Percentiles rank a stretch among this genome's conserved stretches.
These are phyloP conservation scores for Deuterostichococcus epilithicus DNA, from an alignment of 139 green algal genomes.

Conservation along the genomic window DNA sequence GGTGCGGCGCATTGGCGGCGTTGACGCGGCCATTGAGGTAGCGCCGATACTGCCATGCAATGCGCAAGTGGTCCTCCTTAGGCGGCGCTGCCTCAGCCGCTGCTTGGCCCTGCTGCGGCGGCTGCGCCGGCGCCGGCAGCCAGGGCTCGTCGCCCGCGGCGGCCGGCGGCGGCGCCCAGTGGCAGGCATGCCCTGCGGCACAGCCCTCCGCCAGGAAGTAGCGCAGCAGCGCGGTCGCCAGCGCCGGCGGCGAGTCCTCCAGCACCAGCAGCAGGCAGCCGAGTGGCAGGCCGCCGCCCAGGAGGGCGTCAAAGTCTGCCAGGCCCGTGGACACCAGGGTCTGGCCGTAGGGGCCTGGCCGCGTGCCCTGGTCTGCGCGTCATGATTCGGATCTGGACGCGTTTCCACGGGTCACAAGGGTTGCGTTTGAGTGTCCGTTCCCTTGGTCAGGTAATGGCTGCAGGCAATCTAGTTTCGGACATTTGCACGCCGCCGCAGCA, in stretches of 20 bases:
- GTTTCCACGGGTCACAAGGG: too few species aligned
- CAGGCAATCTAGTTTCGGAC: too few species aligned
- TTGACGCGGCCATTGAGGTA: slow-evolving; percentile 54
- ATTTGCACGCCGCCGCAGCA: too few species aligned
- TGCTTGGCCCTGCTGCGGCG: slow-evolving; percentile 7
- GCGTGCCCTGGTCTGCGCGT: slow-evolving; percentile 54
- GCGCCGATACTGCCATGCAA: slow-evolving; percentile 85
- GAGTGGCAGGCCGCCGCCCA: slow-evolving; percentile 72
- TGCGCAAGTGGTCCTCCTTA: slow-evolving; percentile 53
- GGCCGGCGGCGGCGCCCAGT: not conserved
- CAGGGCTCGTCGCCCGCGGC: not conserved
- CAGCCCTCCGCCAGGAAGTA: slow-evolving; percentile 76
- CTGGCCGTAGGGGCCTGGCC: slow-evolving; percentile 66
- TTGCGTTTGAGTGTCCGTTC: too few species aligned
- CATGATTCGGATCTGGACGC: too few species aligned
- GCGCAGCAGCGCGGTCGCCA: slow-evolving; percentile 62
- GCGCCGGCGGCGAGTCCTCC: slow-evolving; percentile 55
- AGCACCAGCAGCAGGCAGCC: slow-evolving; percentile 59
- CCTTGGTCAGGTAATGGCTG: too few species aligned
- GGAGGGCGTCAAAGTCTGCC: slow-evolving; percentile 64
- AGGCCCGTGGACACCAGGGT: slow-evolving; percentile 72
- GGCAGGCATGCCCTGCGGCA: slow-evolving; percentile 45
- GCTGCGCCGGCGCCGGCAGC: slow-evolving; percentile 4
- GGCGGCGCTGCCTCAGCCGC: slow-evolving; percentile 17
- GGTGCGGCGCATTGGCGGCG: not conserved